Conservation (phyloP, 228 moss, liverwort and hornwort genomes). For the Sphagnum magellanicum region DNA sequence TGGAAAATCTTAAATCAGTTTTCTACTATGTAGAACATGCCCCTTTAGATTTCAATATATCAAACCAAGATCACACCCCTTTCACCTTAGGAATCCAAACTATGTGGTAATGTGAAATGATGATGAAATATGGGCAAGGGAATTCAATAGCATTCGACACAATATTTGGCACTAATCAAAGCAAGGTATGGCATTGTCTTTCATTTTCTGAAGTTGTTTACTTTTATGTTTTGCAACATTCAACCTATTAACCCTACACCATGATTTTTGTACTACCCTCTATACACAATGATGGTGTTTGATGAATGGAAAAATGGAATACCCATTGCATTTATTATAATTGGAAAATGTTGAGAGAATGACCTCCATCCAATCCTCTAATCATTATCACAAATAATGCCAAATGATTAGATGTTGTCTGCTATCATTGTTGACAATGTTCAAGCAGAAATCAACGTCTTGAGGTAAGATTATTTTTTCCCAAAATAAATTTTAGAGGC, state of each 20-base stretch:
- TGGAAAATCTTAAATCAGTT: background rate
- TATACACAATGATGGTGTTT: constrained; percentile 3
- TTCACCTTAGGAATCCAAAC: too few relatives aligned
- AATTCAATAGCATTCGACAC: too few relatives aligned
- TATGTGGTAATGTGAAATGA: too few relatives aligned
- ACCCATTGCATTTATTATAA: background rate
- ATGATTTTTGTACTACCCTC: background rate
- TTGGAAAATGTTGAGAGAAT: background rate
- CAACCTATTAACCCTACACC: too few relatives aligned
- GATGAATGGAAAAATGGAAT: constrained; percentile 1
- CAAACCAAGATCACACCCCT: background rate
- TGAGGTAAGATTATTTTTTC: background rate
- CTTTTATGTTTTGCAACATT: too few relatives aligned
- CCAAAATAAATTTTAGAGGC: background rate
- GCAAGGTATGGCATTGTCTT: too few relatives aligned
- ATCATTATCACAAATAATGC: background rate
- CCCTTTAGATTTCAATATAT: background rate
- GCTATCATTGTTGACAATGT: background rate
- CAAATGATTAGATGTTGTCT: background rate
- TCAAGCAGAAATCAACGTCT: background rate
- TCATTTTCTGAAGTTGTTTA: too few relatives aligned
- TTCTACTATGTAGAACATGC: background rate
- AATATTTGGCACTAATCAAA: too few relatives aligned
- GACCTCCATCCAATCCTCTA: background rate
- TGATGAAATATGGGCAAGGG: too few relatives aligned